Evolutionary conservation across 2,329 filamentous ascomycete species (phyloP).

Genomic region (Calycina herbarum): DNA sequence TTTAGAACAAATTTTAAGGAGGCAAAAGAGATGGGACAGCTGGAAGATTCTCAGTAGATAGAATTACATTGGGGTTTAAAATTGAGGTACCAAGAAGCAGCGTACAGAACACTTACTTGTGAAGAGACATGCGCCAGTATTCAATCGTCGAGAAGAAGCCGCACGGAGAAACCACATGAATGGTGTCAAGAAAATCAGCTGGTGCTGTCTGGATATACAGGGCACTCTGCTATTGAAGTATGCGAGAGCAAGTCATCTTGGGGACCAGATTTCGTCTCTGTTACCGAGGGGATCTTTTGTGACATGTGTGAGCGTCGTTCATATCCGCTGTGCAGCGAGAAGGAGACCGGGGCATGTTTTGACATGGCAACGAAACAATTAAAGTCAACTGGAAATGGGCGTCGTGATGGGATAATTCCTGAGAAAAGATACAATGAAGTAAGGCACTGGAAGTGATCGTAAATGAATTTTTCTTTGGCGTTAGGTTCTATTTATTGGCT

Average conservation of each 20-base stretch:
- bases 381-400: background rate
- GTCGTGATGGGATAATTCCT: background rate
- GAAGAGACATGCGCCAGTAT: background rate
- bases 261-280: slow-evolving; percentile 10
- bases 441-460: slow-evolving; percentile 1
- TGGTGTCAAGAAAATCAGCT: slow-evolving; percentile 9
- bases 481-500: background rate
- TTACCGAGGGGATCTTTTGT: slow-evolving; percentile 9
- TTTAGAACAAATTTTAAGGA: no score
- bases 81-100: background rate
- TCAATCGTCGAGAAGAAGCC: background rate
- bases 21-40: no score
- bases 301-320: slow-evolving; percentile 12
- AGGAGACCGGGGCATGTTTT: slow-evolving; percentile 1
- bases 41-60: no score
- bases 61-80: no score
- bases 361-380: background rate
- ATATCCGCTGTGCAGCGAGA: slow-evolving; percentile 2
- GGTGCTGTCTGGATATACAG: background rate
- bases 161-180: background rate
- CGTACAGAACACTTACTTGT: background rate
- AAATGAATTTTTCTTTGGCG: background rate
- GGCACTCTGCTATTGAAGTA: background rate
- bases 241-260: slow-evolving; percentile 10
- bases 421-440: slow-evolving; percentile 3